Conservation (phyloP, 768 basidiomycete species). For the Jaapia argillacea region DNA sequence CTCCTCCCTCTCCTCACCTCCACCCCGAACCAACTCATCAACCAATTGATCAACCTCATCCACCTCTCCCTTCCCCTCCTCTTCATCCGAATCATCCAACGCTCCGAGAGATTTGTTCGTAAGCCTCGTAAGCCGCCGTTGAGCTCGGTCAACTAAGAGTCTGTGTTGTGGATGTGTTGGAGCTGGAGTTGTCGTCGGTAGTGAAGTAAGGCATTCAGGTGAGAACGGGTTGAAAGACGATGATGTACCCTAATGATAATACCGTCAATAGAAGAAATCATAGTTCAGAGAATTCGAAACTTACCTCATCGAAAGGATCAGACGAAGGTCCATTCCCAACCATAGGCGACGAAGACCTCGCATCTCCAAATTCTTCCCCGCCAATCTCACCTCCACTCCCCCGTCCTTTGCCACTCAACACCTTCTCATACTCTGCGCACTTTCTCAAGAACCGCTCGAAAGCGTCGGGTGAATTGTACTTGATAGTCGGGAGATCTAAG, state of each 20-base stretch:
- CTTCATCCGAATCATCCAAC: background rate
- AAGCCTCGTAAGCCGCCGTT: background rate
- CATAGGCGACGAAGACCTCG: background rate
- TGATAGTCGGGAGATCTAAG: too few species aligned
- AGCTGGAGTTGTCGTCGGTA: background rate
- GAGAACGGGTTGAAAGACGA: background rate
- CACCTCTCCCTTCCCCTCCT: too few species aligned
- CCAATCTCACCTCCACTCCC: too few species aligned
- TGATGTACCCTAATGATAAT: background rate
- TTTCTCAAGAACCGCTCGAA: too few species aligned
- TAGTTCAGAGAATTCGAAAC: background rate
- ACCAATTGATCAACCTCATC: constrained; percentile 1
- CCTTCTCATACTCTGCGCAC: too few species aligned
- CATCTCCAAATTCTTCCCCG: background rate
- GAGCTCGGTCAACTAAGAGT: background rate
- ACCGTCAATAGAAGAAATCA: background rate
- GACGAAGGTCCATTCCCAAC: too few species aligned
- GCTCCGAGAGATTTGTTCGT: background rate
- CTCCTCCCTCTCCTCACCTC: background rate
- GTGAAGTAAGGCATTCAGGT: background rate
- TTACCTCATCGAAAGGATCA: background rate
- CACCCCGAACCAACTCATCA: too few species aligned
- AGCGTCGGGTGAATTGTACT: too few species aligned
- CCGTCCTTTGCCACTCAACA: too few species aligned
- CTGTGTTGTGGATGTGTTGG: background rate